Percentiles rank a stretch among this genome's conserved stretches.
phyloP scores from a whole-genome alignment of 1,284 basidiomycete genomes.

The Volvariella volvacea region DNA sequence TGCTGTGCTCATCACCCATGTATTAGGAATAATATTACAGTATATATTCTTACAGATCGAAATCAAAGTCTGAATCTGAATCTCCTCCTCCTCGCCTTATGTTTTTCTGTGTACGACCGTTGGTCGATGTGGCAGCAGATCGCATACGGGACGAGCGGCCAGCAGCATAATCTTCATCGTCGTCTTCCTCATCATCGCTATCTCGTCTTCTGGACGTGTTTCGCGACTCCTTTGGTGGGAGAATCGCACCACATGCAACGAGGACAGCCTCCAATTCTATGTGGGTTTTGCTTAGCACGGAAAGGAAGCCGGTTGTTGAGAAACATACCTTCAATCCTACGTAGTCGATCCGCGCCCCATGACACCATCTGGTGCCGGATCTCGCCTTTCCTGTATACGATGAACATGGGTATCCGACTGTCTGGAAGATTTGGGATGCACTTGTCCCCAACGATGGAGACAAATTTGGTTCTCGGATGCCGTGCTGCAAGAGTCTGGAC shows the following conservation, averaged over 20 bases:
- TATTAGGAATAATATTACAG: too few species aligned
- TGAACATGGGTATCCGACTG: constrained; percentile 84
- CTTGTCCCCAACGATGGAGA: constrained; percentile 91
- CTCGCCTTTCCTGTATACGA: constrained; percentile 90
- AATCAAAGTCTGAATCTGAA: constrained; percentile 68
- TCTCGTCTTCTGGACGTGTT: constrained; percentile 22
- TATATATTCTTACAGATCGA: constrained; percentile 48
- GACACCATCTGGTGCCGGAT: constrained; percentile 83
- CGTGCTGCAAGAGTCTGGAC: constrained; percentile 70
- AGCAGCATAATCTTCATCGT: constrained; percentile 33
- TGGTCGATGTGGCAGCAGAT: constrained; percentile 52
- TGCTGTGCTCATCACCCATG: too few species aligned
- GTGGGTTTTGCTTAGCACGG: constrained; percentile 8
- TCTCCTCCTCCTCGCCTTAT: constrained; percentile 42
- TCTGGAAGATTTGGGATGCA: constrained; percentile 97
- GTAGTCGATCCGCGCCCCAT: constrained; percentile 73
- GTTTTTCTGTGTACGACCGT: constrained; percentile 47
- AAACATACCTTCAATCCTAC: constrained; percentile 74
- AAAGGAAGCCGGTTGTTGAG: constrained; percentile 10
- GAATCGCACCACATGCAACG: constrained; percentile 52
- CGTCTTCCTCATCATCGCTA: constrained; percentile 34
- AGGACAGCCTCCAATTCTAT: constrained; percentile 69
- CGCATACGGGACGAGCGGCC: constrained; percentile 44
- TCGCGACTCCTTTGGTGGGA: constrained; percentile 38
- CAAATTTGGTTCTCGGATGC: constrained; percentile 91